Base-by-base conservation (phyloP, 2,329 filamentous ascomycete genomes). In the Blastomyces gilchristii region DNA sequence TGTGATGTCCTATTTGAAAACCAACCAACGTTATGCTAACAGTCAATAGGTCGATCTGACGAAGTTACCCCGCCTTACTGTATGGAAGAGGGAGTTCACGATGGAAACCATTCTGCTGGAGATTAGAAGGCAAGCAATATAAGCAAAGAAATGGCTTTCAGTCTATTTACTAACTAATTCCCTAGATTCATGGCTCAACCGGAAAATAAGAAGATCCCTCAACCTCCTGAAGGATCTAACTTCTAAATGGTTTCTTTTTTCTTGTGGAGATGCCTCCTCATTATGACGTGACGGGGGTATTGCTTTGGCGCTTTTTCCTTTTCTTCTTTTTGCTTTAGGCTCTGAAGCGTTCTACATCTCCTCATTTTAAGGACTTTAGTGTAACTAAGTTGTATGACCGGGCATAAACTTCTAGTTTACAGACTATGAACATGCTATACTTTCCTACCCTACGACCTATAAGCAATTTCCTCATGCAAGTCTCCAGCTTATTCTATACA, bases 101-200 rank as follows among this genome's bases (percentile, higher is more conserved):
- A 96, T 96, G 90, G 93, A 97, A 80, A 96, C 90, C 0, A 87
- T 96, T 62, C 79, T 96, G 68, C 90, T 94, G 67, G 91, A 96
- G 75, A 81, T 96, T 64, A 83, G 90, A 80, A 87, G 88, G 88
- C 89, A 72, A 67, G 80, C 66, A 12, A 43, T 11, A 39, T 57
- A n/a, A 28, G 58, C 37, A 63, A 64, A 49, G 37, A 54, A 4
- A 31, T 39, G 12, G 39, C 34, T 64, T 71, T 28, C 71, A 49
- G 61, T 43, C 22, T 41, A 11, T 31, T 9, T 57, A 22, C 60
- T 54, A 28, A 45, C n/a, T 56, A 63, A 61, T 61, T 56, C 65
- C 56, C 65, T 68, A 95, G 92, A 77, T 96, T 90, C 75, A 97
- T 99, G 94, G 93, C 93, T 39, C 85, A 92, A 64, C 87, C 89